Evolutionary conservation across 2,329 filamentous ascomycete species (phyloP), one percentile per base, ranked within the genome.

Genomic region (Alternaria triticimaculans): DNA sequence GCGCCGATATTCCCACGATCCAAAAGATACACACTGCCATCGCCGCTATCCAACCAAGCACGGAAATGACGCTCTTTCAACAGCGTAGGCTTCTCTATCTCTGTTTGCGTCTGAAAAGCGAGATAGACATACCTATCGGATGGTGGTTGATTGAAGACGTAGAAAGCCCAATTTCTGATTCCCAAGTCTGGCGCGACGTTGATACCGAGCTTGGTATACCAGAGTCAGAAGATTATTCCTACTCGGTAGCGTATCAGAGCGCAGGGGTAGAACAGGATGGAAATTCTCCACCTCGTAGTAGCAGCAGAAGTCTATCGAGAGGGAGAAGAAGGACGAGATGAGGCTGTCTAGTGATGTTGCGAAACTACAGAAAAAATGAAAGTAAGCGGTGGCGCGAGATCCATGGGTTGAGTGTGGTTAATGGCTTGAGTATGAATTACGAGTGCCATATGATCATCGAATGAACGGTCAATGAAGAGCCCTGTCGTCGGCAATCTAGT

Each of bases 1-100:
- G 43, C 43, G 20, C 43, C 5, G 20, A 45, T 20, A 11, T 21
- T 45, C 43, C 43, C 20, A 45, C 20, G 20, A 21, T 45, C 12
- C 43, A 45, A 45, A 45, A 45, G 43, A 11, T 45, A 20, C 43
- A 45, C 43, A 45, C 43, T 21, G 43, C 43, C 18, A 45, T 45
- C 43, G 20, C 43, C 18, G 20, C 43, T 14, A 20, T 45, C 20
- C 18, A 45, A 45, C 43, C 43, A 20, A 45, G 20, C 43, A 18
- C 43, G 43, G 18, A 1, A 14, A 45, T 45, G 43, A 45, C 43
- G 43, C 43, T 45, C 3, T 21, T 45, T 6, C 43, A 45, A 2
- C 18, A 45, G 43, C 43, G 43, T 2, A 45, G 37, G n/a, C 37
- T 41, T 41, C 43, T 45, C 1, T 45, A 45, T 18, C 43, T 45